Percentiles rank a stretch among this genome's conserved stretches.
Conservation (phyloP, 2,329 filamentous ascomycete genomes). For the Fusarium penzigii region DNA sequence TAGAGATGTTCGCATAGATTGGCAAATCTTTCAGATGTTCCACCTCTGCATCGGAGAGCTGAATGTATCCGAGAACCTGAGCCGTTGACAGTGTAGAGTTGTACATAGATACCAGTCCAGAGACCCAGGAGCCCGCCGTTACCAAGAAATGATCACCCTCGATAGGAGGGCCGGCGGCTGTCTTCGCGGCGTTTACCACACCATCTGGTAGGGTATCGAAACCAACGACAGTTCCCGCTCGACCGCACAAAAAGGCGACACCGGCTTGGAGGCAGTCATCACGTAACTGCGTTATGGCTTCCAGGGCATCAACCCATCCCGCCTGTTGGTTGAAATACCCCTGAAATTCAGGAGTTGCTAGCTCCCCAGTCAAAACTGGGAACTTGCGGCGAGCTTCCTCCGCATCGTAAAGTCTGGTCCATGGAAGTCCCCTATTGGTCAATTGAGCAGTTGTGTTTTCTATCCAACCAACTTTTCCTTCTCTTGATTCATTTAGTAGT, state of each 20-base stretch:
- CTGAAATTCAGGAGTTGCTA: constrained; percentile 12
- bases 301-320: constrained; percentile 19
- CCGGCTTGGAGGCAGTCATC: constrained; percentile 18
- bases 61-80: constrained; percentile 17
- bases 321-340: constrained; percentile 16
- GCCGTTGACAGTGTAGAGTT: constrained; percentile 18
- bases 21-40: constrained; percentile 15
- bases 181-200: constrained; percentile 3
- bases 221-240: constrained; percentile 9
- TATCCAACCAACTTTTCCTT: constrained; percentile 8
- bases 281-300: constrained; percentile 16
- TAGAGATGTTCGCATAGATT: constrained; percentile 21
- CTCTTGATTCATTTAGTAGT: no score
- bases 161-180: no score
- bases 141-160: constrained; percentile 16
- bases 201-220: constrained; percentile 6
- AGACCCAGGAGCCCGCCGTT: constrained; percentile 15
- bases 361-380: constrained; percentile 6
- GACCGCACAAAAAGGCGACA: constrained; percentile 15
- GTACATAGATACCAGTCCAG: constrained; percentile 6
- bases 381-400: constrained; percentile 1
- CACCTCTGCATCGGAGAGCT: constrained; percentile 15
- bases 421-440: constrained; percentile 6
- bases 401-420: constrained; percentile 2
- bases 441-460: constrained; percentile 17